A percentile compares a stretch with the other conserved stretches of the same genome.
phyloP scores from a whole-genome alignment of 2,329 filamentous ascomycete species.

The Microcera coccophila region DNA sequence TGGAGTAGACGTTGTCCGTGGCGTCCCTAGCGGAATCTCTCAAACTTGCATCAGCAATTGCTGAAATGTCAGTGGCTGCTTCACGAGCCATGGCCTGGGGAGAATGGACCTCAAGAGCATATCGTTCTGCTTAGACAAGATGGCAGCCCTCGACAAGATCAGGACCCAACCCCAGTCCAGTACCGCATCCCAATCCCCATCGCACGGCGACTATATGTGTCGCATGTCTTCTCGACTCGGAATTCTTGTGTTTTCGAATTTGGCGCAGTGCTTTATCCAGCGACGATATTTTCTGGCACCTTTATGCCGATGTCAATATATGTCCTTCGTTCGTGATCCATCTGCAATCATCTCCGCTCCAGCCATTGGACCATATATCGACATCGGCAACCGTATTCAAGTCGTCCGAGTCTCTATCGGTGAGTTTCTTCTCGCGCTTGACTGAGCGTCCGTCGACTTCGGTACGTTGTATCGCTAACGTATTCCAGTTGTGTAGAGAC shows the following conservation, averaged over 20 bases:
- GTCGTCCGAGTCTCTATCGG: conserved; percentile 47
- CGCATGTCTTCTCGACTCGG: conserved; percentile 59
- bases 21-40: too few species aligned
- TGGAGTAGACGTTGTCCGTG: too few species aligned
- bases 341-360: conserved; percentile 56
- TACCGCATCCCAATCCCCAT: conserved; percentile 6
- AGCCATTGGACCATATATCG: conserved; percentile 54
- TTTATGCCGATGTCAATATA: conserved; percentile 64
- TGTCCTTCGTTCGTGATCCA: conserved; percentile 54
- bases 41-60: too few species aligned
- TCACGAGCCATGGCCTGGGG: too few species aligned
- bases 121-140: too few species aligned
- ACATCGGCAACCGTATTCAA: conserved; percentile 45
- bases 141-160: too few species aligned
- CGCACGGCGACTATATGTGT: conserved; percentile 45
- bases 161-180: neutral
- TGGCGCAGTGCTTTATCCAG: conserved; percentile 54
- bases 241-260: conserved; percentile 61
- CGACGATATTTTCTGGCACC: conserved; percentile 51
- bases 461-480: neutral
- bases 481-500: conserved; percentile 31
- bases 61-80: too few species aligned
- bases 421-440: too few species aligned
- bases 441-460: too few species aligned
- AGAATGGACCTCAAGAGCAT: too few species aligned